Conservation (phyloP, 78 protist species). For the Bigelowiella natans region DNA sequence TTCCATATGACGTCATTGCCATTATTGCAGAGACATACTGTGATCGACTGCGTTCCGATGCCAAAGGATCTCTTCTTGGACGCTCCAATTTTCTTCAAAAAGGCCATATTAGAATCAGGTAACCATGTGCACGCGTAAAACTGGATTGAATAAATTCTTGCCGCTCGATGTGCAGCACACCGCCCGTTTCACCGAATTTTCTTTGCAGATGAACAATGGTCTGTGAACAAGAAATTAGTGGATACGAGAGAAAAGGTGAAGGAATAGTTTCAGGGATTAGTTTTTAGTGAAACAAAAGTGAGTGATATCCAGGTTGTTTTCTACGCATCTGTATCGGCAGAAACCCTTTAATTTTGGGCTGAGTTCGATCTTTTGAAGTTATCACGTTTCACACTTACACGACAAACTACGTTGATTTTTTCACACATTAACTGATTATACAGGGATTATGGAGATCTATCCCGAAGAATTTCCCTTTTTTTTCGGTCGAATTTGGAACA, state of each 20-base stretch:
- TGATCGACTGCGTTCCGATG: not conserved
- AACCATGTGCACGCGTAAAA: not conserved
- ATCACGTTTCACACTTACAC: too few relatives aligned
- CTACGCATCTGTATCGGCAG: too few relatives aligned
- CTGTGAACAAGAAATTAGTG: not conserved
- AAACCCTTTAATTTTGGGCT: too few relatives aligned
- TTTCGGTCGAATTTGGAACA: not conserved
- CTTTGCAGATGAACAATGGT: not conserved
- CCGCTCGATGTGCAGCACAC: too few relatives aligned
- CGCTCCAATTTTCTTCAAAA: not conserved
- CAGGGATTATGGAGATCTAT: not conserved
- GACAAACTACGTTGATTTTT: too few relatives aligned
- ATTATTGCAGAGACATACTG: not conserved
- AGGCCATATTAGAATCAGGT: not conserved
- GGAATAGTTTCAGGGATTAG: too few relatives aligned
- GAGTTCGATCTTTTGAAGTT: too few relatives aligned
- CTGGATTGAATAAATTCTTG: too few relatives aligned
- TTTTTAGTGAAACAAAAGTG: too few relatives aligned
- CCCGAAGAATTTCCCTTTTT: not conserved
- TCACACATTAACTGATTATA: not conserved
- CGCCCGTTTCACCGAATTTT: not conserved
- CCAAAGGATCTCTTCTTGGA: not conserved
- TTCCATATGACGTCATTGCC: too few relatives aligned
- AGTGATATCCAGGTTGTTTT: too few relatives aligned
- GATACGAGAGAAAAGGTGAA: not conserved